Evolutionary conservation across 495 filamentous ascomycete species (phyloP), one percentile per base, ranked within the genome.

Genomic region (Chaetomium cochliodes): DNA sequence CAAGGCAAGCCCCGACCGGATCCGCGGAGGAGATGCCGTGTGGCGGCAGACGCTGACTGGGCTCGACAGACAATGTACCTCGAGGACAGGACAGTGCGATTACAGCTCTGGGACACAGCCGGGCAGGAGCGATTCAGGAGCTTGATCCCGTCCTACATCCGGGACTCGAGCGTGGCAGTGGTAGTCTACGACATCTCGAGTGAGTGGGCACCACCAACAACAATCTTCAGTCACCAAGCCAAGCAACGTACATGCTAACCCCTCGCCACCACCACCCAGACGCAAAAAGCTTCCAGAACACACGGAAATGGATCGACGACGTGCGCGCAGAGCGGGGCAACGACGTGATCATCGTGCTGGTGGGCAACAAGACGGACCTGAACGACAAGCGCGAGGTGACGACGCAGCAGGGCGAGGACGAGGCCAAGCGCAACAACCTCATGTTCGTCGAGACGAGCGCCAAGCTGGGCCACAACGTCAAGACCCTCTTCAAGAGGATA

Each of bases 391-490:
- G 94, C 26, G 93, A 98, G 76, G 93, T 98, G 63, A 98, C 92
- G 51, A 91, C 90, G 25, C 85, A 88, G 69, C 92, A 97, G 80
- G 94, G 94, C 62, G 96, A 98, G 76, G 93, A 97, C 72, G 96
- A 98, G 76, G 96, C 96, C n/a, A 94, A 94, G 82, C 92, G 92
- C 82, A 91, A 93, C 73, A 92, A 93, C 58, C 79, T 96, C 65
- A 96, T 98, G 89, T 98, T 97, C 66, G 92, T 98, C 74, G 94
- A 98, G 83, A 98, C 94, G 59, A 96, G 92, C 78, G 94, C 94
- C 46, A 98, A 98, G 84, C 86, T 96, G 6, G 94, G 94, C 11
- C 93, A 98, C 74, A 98, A 98, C 73, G 94, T 98, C 65, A 98
- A 98, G 84, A 89, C 87, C 63, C 84, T 98, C 58, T 98, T 98